A percentile compares a stretch with the other conserved stretches of the same genome.
Evolutionary conservation across 495 filamentous ascomycete species (phyloP).

Genomic region (Neurospora sp.): DNA sequence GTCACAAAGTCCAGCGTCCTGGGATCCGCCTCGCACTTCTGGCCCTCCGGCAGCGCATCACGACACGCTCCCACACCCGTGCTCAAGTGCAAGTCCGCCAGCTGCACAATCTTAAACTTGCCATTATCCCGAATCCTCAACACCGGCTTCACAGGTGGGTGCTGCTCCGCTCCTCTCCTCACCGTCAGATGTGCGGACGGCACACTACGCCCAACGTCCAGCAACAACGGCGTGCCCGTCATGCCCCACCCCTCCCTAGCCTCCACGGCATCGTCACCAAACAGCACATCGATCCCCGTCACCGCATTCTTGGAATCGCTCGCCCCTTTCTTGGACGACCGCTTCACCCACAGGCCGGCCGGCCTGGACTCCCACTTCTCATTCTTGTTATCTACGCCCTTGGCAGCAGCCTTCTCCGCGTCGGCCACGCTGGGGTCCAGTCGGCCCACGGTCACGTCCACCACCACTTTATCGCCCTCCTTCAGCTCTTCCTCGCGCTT

Average conservation of each 20-base stretch:
- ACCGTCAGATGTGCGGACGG: slow-evolving; percentile 65
- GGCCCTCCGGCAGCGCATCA: slow-evolving; percentile 69
- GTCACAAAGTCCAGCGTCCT: slow-evolving; percentile 85
- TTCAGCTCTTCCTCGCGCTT: slow-evolving; percentile 84
- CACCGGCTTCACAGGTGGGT: slow-evolving; percentile 48
- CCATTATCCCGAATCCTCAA: slow-evolving; percentile 75
- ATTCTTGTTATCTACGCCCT: slow-evolving; percentile 34
- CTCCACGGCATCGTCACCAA: slow-evolving; percentile 88
- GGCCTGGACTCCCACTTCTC: slow-evolving; percentile 74
- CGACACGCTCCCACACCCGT: slow-evolving; percentile 80
- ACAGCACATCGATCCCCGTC: slow-evolving; percentile 82
- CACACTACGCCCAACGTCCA: slow-evolving; percentile 50
- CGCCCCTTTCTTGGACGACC: slow-evolving; percentile 62
- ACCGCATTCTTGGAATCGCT: slow-evolving; percentile 70
- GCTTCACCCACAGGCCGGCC: slow-evolving; percentile 79
- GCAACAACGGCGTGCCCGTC: slow-evolving; percentile 54
- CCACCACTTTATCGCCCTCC: slow-evolving; percentile 62
- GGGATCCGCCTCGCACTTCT: slow-evolving; percentile 80
- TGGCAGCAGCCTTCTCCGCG: slow-evolving; percentile 40
- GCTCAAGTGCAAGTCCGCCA: slow-evolving; percentile 83
- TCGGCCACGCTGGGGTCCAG: slow-evolving; percentile 41
- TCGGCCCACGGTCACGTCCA: slow-evolving; percentile 74
- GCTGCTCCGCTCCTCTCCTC: slow-evolving; percentile 54
- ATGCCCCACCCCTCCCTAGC: slow-evolving; percentile 75
- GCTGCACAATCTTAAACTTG: slow-evolving; percentile 95